These are phyloP conservation scores for Neonothopanus nambi DNA, from an alignment of 1,284 basidiomycete genomes.

Conservation along the genomic window DNA sequence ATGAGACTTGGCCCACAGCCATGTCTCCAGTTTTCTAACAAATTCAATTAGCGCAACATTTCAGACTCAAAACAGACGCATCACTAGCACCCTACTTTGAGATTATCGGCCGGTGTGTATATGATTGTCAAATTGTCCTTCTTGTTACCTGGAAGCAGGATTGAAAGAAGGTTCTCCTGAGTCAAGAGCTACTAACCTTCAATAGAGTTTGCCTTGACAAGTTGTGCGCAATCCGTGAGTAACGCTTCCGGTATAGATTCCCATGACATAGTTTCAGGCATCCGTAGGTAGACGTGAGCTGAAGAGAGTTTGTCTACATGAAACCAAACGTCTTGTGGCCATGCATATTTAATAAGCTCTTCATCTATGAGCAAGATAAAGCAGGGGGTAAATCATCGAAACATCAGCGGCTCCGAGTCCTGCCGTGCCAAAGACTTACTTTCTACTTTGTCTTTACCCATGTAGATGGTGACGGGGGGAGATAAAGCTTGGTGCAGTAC, in stretches of 20 bases:
- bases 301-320: slow-evolving; percentile 92
- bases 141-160: slow-evolving; percentile 80
- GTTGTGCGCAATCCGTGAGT: slow-evolving; percentile 86
- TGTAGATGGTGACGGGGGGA: slow-evolving; percentile 81
- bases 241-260: slow-evolving; percentile 82
- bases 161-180: not conserved
- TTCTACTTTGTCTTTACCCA: slow-evolving; percentile 97
- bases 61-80: not conserved
- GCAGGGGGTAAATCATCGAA: not conserved
- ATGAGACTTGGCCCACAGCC: slow-evolving; percentile 94
- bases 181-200: slow-evolving; percentile 62
- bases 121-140: slow-evolving; percentile 94
- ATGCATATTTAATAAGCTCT: slow-evolving; percentile 90
- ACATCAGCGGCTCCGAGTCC: slow-evolving; percentile 9
- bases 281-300: slow-evolving; percentile 91
- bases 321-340: slow-evolving; percentile 81
- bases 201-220: slow-evolving; percentile 98
- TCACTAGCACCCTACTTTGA: slow-evolving; percentile 61
- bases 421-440: slow-evolving; percentile 54
- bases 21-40: slow-evolving; percentile 95
- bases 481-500: slow-evolving; percentile 39
- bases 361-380: slow-evolving; percentile 63
- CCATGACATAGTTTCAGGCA: slow-evolving; percentile 82
- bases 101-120: slow-evolving; percentile 88
- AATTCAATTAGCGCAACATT: not conserved